Evolutionary conservation across 345 rosid genomes (phyloP).

Genomic region (Bruguiera sexangula): DNA sequence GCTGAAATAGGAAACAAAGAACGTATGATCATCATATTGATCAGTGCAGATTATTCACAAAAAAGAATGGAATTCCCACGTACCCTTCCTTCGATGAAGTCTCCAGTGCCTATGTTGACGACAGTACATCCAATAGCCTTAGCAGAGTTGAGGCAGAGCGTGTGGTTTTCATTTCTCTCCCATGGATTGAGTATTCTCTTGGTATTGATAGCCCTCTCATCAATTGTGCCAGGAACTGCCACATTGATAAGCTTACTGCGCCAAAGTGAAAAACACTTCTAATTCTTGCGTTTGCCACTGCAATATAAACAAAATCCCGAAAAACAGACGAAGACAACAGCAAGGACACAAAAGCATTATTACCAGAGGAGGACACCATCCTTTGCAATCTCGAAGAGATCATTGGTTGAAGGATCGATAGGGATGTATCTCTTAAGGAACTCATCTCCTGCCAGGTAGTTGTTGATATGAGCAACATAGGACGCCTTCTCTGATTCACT

Average conservation of each 20-base stretch:
- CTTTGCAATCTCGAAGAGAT: slow-evolving; percentile 89
- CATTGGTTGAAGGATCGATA: slow-evolving; percentile 75
- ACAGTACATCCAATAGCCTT: slow-evolving; percentile 99
- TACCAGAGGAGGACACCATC: slow-evolving; percentile 97
- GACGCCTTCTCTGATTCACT: slow-evolving; percentile 94
- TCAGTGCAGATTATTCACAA: not conserved
- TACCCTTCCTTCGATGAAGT: slow-evolving; percentile 97
- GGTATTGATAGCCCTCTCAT: slow-evolving; percentile 94
- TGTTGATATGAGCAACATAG: slow-evolving; percentile 86
- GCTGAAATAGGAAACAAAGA: slow-evolving; percentile 49
- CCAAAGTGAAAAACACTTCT: slow-evolving; percentile 10
- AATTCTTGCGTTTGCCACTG: not conserved
- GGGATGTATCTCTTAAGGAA: slow-evolving; percentile 74
- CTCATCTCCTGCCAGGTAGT: slow-evolving; percentile 74
- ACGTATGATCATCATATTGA: slow-evolving; percentile 5
- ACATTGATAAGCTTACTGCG: slow-evolving; percentile 95
- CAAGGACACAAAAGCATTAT: slow-evolving; percentile 8
- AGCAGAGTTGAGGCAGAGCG: slow-evolving; percentile 93
- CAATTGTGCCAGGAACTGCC: slow-evolving; percentile 98
- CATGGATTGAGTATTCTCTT: slow-evolving; percentile 95
- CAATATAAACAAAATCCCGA: slow-evolving; percentile 6
- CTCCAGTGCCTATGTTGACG: slow-evolving; percentile 93
- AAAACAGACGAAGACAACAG: not conserved
- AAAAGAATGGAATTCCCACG: slow-evolving; percentile 16
- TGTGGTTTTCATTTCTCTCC: slow-evolving; percentile 98